phyloP scores from a whole-genome alignment of 1,284 basidiomycete species.

The Ceratobasidium sp. region DNA sequence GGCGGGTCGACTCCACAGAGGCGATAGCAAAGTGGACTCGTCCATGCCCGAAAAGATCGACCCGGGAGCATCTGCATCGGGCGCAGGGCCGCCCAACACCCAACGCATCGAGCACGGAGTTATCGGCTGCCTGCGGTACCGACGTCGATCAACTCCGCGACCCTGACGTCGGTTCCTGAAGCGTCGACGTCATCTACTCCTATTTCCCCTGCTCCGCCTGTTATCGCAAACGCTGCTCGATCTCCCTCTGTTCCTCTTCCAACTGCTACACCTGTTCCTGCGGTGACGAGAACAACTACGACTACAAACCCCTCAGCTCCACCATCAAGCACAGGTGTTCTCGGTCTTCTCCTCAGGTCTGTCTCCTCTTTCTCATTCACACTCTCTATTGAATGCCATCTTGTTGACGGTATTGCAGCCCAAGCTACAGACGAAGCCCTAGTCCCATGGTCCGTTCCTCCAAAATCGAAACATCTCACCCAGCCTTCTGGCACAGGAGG shows the following conservation, averaged over 20 bases:
- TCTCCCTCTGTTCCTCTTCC: too few relatives aligned
- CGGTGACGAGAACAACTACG: neutral
- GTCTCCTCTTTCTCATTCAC: conserved; percentile 51
- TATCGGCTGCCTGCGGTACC: neutral
- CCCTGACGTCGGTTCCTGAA: too few relatives aligned
- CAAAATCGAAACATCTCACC: conserved; percentile 58
- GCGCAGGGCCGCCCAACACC: too few relatives aligned
- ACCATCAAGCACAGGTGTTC: conserved; percentile 73
- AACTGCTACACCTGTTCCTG: neutral
- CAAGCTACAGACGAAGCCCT: conserved; percentile 40
- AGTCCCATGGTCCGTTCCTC: conserved; percentile 38
- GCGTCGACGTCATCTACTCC: too few relatives aligned
- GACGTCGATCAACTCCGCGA: neutral
- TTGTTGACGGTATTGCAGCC: conserved; percentile 21
- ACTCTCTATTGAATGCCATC: conserved; percentile 35
- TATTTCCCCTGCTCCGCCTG: conserved; percentile 47
- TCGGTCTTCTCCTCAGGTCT: conserved; percentile 80
- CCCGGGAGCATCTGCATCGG: conserved; percentile 16
- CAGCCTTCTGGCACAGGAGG: conserved; percentile 75
- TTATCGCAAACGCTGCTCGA: too few relatives aligned
- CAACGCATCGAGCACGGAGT: too few relatives aligned
- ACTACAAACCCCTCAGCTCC: neutral
- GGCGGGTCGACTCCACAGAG: too few relatives aligned
- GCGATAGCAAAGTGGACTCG: conserved; percentile 7
- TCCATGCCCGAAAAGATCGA: too few relatives aligned